phyloP scores from a whole-genome alignment of 345 rosid species.

The Citrus australasica region DNA sequence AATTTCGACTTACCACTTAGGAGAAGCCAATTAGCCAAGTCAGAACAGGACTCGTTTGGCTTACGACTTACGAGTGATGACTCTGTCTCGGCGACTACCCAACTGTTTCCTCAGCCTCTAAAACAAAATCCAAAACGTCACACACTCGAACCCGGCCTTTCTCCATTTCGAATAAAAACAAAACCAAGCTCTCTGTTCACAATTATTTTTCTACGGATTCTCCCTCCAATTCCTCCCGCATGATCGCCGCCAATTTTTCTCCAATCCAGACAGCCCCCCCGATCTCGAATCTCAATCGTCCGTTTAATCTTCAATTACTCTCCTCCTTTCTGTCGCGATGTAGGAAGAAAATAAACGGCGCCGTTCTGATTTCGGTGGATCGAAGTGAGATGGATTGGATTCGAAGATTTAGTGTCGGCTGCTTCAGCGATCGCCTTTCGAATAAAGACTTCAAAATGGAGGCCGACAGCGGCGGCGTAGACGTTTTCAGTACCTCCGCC shows the following conservation, averaged over 20 bases:
- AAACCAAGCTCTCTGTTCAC: background rate
- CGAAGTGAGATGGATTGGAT: conserved; percentile 36
- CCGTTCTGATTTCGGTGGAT: conserved; percentile 9
- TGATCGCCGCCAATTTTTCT: conserved; percentile 35
- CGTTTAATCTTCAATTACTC: background rate
- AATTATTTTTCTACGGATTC: background rate
- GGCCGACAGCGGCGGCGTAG: conserved; percentile 64
- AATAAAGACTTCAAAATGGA: conserved; percentile 39
- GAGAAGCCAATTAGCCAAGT: background rate
- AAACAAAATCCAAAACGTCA: background rate
- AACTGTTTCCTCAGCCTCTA: background rate
- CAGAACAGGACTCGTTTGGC: background rate
- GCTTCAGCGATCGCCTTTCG: conserved; percentile 36
- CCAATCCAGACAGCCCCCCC: conserved; percentile 19
- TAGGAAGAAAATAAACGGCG: background rate
- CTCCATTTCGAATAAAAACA: background rate
- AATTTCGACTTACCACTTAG: too few species aligned
- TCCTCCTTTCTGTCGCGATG: conserved; percentile 19
- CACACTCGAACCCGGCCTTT: background rate
- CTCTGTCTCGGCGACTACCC: background rate
- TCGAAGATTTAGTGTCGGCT: conserved; percentile 39
- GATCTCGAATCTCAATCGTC: conserved; percentile 5
- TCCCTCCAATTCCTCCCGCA: conserved; percentile 31
- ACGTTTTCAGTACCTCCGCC: conserved; percentile 40
- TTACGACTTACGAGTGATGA: too few species aligned